Percentiles rank a stretch among this genome's conserved stretches.
phyloP scores from a whole-genome alignment of 208 protist genomes.

The Borovskyia barvae region DNA sequence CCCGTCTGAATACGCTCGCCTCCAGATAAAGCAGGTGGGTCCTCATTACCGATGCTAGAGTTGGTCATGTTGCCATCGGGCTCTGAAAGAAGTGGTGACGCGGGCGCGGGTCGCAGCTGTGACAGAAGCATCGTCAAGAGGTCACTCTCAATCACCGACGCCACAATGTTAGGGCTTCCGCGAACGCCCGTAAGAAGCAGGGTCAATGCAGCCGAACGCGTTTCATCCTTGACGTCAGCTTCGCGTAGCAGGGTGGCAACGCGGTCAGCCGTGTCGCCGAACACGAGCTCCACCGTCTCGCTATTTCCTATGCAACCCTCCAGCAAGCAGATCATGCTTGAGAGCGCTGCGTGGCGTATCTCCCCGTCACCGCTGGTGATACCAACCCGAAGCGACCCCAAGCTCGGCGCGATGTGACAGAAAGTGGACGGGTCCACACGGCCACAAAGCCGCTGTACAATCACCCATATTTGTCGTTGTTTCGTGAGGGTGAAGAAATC shows the following conservation, averaged over 20 bases:
- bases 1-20: no score
- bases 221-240: slow-evolving; percentile 38
- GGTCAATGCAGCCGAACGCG: slow-evolving; percentile 36
- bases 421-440: slow-evolving; percentile 51
- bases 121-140: slow-evolving; percentile 29
- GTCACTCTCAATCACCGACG: slow-evolving; percentile 37
- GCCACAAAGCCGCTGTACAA: slow-evolving; percentile 71
- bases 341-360: slow-evolving; percentile 66
- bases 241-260: slow-evolving; percentile 41
- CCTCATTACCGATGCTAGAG: no score
- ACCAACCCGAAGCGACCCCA: slow-evolving; percentile 72
- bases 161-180: slow-evolving; percentile 40
- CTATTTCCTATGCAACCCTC: slow-evolving; percentile 39
- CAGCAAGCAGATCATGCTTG: slow-evolving; percentile 54
- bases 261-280: slow-evolving; percentile 40
- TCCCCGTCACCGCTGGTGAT: slow-evolving; percentile 64
- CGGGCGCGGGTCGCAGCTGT: slow-evolving; percentile 10
- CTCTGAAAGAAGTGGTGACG: no score
- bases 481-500: slow-evolving; percentile 93
- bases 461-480: slow-evolving; percentile 87
- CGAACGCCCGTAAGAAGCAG: slow-evolving; percentile 50
- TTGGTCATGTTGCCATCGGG: no score
- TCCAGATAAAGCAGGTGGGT: no score
- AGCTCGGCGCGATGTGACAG: slow-evolving; percentile 39
- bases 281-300: slow-evolving; percentile 44